These are phyloP conservation scores for Arthromyces matolae DNA, from an alignment of 768 basidiomycete genomes.

Conservation along the genomic window DNA sequence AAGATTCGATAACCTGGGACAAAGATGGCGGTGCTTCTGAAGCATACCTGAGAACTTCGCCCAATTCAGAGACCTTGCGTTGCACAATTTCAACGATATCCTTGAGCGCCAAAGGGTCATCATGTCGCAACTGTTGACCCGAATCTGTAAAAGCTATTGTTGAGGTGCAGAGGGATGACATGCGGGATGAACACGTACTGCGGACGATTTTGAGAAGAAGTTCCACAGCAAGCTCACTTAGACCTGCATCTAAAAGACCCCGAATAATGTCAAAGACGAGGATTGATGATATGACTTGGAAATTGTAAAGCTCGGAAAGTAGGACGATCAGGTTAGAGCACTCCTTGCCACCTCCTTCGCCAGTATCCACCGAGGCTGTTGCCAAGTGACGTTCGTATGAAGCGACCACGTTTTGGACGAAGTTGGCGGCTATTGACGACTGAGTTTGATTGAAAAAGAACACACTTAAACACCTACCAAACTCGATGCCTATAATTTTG, in stretches of 20 bases:
- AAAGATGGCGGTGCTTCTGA: too few species aligned
- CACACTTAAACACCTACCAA: constrained; percentile 52
- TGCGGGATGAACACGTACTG: constrained; percentile 43
- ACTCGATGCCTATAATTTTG: constrained; percentile 80
- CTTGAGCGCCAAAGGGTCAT: constrained; percentile 89
- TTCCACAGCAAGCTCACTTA: constrained; percentile 83
- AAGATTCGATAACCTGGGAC: too few species aligned
- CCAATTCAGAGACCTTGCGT: constrained; percentile 53
- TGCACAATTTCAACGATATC: constrained; percentile 88
- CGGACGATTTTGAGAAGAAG: constrained; percentile 80
- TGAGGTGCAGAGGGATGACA: neutral
- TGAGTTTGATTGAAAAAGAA: neutral
- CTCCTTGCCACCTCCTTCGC: constrained; percentile 68
- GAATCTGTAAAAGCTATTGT: constrained; percentile 52
- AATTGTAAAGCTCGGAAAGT: constrained; percentile 92
- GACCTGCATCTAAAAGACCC: constrained; percentile 55
- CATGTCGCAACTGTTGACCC: constrained; percentile 86
- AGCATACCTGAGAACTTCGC: constrained; percentile 50
- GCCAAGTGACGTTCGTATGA: constrained; percentile 61
- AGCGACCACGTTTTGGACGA: constrained; percentile 69
- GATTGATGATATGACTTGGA: constrained; percentile 85
- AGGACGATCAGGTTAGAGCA: constrained; percentile 84
- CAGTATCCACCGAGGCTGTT: constrained; percentile 22
- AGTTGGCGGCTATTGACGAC: constrained; percentile 61
- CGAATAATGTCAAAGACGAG: constrained; percentile 91